Conservation (phyloP, 768 basidiomycete genomes). For the Mycena crocata region DNA sequence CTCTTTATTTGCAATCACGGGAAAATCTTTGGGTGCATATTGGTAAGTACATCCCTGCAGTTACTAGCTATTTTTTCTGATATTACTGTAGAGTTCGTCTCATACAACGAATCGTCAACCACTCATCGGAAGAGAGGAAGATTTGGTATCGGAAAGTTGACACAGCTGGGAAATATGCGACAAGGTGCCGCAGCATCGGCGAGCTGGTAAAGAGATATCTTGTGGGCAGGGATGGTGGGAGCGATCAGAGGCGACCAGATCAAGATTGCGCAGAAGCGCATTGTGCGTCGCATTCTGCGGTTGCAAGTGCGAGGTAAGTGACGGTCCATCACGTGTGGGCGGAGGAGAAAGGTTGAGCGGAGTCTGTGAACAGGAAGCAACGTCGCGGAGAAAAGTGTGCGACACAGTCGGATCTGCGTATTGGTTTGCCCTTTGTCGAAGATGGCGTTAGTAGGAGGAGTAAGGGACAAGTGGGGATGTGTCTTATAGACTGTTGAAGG, state of each 20-base stretch:
- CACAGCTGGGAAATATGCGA: too few relatives aligned
- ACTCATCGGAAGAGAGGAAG: too few relatives aligned
- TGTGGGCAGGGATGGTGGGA: constrained; percentile 45
- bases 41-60: too few relatives aligned
- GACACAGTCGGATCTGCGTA: constrained; percentile 50
- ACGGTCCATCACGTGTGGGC: background rate
- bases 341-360: background rate
- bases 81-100: too few relatives aligned
- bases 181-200: constrained; percentile 48
- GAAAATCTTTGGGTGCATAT: too few relatives aligned
- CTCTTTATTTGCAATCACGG: too few relatives aligned
- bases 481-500: constrained; percentile 47
- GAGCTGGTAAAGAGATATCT: constrained; percentile 55
- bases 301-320: constrained; percentile 4
- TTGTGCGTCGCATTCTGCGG: constrained; percentile 24
- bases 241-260: constrained; percentile 42
- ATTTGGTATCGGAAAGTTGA: too few relatives aligned
- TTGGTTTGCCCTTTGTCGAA: constrained; percentile 44
- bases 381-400: constrained; percentile 33
- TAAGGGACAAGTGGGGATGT: background rate
- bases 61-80: too few relatives aligned
- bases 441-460: background rate
- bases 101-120: too few relatives aligned
- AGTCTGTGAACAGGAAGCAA: constrained; percentile 21
- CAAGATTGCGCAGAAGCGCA: constrained; percentile 40